A percentile compares a stretch with the other conserved stretches of the same genome.
Conservation (phyloP, 805 yeast species). For the Teunomyces lycoperdinae region DNA sequence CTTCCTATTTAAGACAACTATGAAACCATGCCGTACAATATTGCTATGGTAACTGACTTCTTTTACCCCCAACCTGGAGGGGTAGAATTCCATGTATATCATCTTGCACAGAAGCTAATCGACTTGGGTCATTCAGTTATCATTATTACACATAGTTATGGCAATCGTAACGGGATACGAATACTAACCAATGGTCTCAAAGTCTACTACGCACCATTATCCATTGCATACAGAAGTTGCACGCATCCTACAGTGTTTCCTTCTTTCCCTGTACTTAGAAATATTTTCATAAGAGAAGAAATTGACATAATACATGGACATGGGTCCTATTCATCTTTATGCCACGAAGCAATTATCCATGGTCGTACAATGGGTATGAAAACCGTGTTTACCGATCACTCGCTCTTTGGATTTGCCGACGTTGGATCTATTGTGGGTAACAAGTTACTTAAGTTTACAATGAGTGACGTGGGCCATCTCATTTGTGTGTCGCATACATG, state of each 20-base stretch:
- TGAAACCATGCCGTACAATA: conserved; percentile 27
- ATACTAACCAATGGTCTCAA: conserved; percentile 85
- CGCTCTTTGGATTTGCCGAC: conserved; percentile 90
- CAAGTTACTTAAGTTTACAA: conserved; percentile 76
- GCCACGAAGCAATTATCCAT: conserved; percentile 90
- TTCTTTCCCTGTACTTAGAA: conserved; percentile 79
- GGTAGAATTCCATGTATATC: conserved; percentile 92
- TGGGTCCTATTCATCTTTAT: conserved; percentile 81
- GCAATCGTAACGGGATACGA: conserved; percentile 77
- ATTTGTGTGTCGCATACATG: conserved; percentile 97
- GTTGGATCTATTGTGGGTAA: conserved; percentile 82
- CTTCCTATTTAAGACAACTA: neutral
- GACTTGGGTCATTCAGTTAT: conserved; percentile 82
- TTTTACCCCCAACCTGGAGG: conserved; percentile 99
- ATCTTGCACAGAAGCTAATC: conserved; percentile 78
- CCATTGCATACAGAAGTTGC: conserved; percentile 76
- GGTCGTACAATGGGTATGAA: conserved; percentile 89
- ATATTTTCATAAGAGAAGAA: conserved; percentile 79
- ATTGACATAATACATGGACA: conserved; percentile 94
- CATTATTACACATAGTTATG: conserved; percentile 86
- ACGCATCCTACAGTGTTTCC: conserved; percentile 89
- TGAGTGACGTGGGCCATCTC: conserved; percentile 85
- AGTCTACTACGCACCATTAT: conserved; percentile 85
- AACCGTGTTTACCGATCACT: conserved; percentile 94
- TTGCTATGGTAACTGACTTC: conserved; percentile 88